Evolutionary conservation across 306 rosid species (phyloP).

Genomic region (Medicago arabica): DNA sequence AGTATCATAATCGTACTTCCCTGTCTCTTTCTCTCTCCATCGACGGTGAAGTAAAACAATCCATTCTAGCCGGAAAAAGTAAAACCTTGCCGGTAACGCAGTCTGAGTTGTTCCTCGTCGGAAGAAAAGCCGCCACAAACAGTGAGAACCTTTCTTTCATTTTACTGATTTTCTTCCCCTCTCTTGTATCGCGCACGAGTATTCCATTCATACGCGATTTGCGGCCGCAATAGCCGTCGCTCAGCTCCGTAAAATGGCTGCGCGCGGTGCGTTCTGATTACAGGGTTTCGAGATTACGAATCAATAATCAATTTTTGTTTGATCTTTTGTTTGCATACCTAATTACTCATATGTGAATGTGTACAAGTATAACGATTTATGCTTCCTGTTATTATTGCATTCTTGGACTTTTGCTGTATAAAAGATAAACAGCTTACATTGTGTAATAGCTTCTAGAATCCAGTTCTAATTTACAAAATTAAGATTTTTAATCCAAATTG

Average conservation of each 20-base stretch:
- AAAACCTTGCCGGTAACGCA: not conserved
- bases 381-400: conserved; percentile 19
- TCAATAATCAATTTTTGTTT: too few species aligned
- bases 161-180: not conserved
- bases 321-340: not conserved
- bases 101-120: not conserved
- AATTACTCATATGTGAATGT: conserved; percentile 1
- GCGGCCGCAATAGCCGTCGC: too few species aligned
- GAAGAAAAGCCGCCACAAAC: not conserved
- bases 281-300: too few species aligned
- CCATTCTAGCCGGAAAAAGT: not conserved
- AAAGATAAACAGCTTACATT: conserved; percentile 20
- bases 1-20: too few species aligned
- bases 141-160: not conserved
- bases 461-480: not conserved
- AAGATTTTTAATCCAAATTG: not conserved
- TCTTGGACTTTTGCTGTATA: conserved; percentile 26
- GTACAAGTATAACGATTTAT: not conserved
- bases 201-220: too few species aligned
- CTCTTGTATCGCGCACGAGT: not conserved
- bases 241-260: too few species aligned
- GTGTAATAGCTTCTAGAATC: not conserved
- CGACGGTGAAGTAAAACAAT: too few species aligned
- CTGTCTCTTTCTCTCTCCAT: too few species aligned
- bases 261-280: too few species aligned